A percentile compares a stretch with the other conserved stretches of the same genome.
Evolutionary conservation across 352 stramenopile species (phyloP).

Genomic region (Stramenopiles sp.): DNA sequence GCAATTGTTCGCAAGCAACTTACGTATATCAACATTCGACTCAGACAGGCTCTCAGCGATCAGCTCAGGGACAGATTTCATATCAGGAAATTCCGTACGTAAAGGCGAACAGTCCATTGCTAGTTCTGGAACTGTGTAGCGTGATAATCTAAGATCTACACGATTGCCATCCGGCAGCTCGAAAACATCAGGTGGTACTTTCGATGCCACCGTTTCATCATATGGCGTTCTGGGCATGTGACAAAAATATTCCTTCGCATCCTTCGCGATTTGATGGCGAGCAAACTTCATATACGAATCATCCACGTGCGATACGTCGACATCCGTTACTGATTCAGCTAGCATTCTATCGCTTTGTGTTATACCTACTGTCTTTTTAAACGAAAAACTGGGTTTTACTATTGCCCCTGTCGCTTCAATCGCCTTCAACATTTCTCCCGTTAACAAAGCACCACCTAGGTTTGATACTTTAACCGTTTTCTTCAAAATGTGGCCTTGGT

Average conservation of each 20-base stretch:
- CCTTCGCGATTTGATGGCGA: slow-evolving; percentile 38
- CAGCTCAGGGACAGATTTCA: neutral
- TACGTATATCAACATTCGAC: neutral
- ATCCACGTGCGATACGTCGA: slow-evolving; percentile 34
- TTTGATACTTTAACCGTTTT: slow-evolving; percentile 34
- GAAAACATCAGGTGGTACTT: slow-evolving; percentile 29
- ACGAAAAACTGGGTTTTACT: slow-evolving; percentile 41
- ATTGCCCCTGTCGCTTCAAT: slow-evolving; percentile 32
- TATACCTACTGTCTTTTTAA: slow-evolving; percentile 34
- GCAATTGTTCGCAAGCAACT: slow-evolving; percentile 6
- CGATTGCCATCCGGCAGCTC: slow-evolving; percentile 51
- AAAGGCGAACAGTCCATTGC: slow-evolving; percentile 41
- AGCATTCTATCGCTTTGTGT: slow-evolving; percentile 27
- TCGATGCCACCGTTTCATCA: slow-evolving; percentile 31
- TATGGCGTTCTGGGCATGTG: slow-evolving; percentile 32
- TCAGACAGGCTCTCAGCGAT: slow-evolving; percentile 34
- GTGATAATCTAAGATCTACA: slow-evolving; percentile 39
- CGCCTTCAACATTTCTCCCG: slow-evolving; percentile 38
- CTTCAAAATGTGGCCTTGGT: slow-evolving; percentile 64
- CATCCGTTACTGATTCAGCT: slow-evolving; percentile 34
- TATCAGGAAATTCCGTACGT: slow-evolving; percentile 21
- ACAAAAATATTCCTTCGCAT: slow-evolving; percentile 48
- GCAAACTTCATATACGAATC: slow-evolving; percentile 46
- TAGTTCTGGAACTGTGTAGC: slow-evolving; percentile 46
- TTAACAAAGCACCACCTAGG: slow-evolving; percentile 45